phyloP scores from a whole-genome alignment of 1,284 basidiomycete genomes.

The Apiotrichum mycotoxinovorans region DNA sequence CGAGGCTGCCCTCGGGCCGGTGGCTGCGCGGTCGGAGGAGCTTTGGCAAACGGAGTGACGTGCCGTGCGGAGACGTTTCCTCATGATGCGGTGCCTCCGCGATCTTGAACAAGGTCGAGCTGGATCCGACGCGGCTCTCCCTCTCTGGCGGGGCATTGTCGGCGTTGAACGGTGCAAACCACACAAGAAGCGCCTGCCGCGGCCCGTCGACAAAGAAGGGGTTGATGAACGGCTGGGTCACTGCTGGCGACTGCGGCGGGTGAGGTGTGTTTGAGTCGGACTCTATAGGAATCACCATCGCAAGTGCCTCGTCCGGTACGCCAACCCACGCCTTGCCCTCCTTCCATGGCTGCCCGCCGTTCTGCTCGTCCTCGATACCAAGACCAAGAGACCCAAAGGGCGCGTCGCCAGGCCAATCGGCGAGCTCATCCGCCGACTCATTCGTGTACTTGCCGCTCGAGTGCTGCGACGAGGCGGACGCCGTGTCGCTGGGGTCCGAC shows the following conservation, averaged over 20 bases:
- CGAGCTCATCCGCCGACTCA: constrained; percentile 12
- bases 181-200: constrained; percentile 42
- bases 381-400: constrained; percentile 19
- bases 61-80: background rate
- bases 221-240: constrained; percentile 17
- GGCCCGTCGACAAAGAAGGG: constrained; percentile 30
- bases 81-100: constrained; percentile 18
- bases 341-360: constrained; percentile 26
- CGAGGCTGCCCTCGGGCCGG: background rate
- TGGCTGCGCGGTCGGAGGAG: constrained; percentile 36
- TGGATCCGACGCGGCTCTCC: background rate
- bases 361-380: constrained; percentile 28
- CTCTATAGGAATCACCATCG: constrained; percentile 47
- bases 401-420: constrained; percentile 13
- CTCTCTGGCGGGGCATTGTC: background rate
- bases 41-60: constrained; percentile 40
- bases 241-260: background rate
- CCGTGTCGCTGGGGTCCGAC: constrained; percentile 16
- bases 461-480: constrained; percentile 20
- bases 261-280: constrained; percentile 2
- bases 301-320: constrained; percentile 48
- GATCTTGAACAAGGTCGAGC: constrained; percentile 19
- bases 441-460: constrained; percentile 6
- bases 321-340: constrained; percentile 46
- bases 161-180: constrained; percentile 48